Evolutionary conservation across 345 rosid species (phyloP).

Genomic region (Gossypium bickii): DNA sequence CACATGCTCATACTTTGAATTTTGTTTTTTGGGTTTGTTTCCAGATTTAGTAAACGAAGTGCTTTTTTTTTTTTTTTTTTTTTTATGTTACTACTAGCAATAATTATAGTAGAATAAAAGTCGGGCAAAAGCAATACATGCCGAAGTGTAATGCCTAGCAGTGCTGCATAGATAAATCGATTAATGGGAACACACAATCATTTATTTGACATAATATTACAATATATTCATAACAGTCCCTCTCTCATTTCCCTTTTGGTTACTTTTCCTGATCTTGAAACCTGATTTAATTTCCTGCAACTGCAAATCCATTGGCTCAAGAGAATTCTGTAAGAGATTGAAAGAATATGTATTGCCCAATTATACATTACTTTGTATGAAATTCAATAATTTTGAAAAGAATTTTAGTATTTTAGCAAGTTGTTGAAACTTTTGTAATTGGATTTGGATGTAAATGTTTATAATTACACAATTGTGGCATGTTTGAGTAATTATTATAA

Average conservation of each 20-base stretch:
- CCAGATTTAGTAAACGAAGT: neutral
- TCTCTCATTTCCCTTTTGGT: neutral
- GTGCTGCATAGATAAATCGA: neutral
- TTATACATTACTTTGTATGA: too few species aligned
- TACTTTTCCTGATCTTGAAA: neutral
- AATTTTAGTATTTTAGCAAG: too few species aligned
- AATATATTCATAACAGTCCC: neutral
- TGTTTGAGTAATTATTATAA: too few species aligned
- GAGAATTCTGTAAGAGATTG: too few species aligned
- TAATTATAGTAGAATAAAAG: conserved; percentile 8
- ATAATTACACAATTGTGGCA: too few species aligned
- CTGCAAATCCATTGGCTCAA: too few species aligned
- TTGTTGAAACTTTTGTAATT: too few species aligned
- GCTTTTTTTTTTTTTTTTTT: neutral
- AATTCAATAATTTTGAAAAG: too few species aligned
- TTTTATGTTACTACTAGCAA: neutral
- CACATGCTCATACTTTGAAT: neutral
- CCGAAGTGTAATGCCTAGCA: neutral
- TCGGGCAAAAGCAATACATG: neutral
- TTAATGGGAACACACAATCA: neutral
- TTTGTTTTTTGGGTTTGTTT: neutral
- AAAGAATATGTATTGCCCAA: too few species aligned
- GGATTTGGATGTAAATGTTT: too few species aligned
- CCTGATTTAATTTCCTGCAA: neutral
- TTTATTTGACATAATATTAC: neutral